Conservation (phyloP, 2,329 filamentous ascomycete species). For the Plenodomus biglobosus region DNA sequence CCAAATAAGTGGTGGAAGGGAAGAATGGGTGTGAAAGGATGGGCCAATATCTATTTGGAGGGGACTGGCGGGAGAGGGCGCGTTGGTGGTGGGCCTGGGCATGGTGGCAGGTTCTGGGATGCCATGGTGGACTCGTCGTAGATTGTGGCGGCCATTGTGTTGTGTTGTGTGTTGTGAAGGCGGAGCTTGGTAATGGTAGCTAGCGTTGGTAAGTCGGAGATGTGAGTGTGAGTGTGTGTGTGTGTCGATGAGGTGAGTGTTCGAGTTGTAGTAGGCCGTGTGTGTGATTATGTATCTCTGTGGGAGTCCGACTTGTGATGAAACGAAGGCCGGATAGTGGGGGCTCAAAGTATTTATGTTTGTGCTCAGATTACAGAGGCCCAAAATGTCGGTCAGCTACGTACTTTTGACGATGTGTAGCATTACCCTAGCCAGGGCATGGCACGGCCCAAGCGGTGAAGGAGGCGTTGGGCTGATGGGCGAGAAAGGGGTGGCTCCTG, state of each 20-base stretch:
- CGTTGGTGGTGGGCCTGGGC: slow-evolving; percentile 52
- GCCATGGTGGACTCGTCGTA: slow-evolving; percentile 45
- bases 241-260: slow-evolving; percentile 2
- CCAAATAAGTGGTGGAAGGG: slow-evolving; percentile 22
- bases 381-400: slow-evolving; percentile 46
- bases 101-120: slow-evolving; percentile 49
- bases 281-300: slow-evolving; percentile 20
- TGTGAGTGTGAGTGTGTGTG: slow-evolving; percentile 7
- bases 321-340: slow-evolving; percentile 36
- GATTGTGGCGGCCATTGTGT: slow-evolving; percentile 39
- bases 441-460: slow-evolving; percentile 45
- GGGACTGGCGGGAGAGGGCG: slow-evolving; percentile 52
- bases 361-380: slow-evolving; percentile 40
- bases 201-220: slow-evolving; percentile 10
- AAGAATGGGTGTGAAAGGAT: slow-evolving; percentile 13
- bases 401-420: slow-evolving; percentile 45
- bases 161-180: slow-evolving; percentile 10
- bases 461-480: slow-evolving; percentile 44
- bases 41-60: slow-evolving; percentile 40
- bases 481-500: slow-evolving; percentile 45
- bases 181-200: slow-evolving; percentile 10
- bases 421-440: slow-evolving; percentile 42
- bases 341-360: slow-evolving; percentile 45
- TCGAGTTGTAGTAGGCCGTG: slow-evolving; percentile 11
- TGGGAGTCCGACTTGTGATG: slow-evolving; percentile 33